phyloP scores from a whole-genome alignment of 1,139 yeast genomes.

The Nakaseomyces nivariensis region DNA sequence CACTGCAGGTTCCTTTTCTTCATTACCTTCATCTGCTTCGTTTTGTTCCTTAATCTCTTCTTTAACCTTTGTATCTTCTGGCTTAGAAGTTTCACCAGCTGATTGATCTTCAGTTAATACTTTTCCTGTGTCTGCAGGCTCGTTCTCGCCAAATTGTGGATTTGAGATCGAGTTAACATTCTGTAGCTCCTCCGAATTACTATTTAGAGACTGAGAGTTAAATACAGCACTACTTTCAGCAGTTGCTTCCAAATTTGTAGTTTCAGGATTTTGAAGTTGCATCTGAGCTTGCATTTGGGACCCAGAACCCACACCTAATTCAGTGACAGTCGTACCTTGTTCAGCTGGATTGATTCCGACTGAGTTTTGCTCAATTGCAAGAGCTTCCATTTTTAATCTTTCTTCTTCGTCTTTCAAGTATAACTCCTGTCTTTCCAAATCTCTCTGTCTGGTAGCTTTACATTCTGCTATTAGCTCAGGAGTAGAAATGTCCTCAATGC shows the following conservation, averaged over 20 bases:
- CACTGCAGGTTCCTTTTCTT: no score
- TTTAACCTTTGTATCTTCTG: background rate
- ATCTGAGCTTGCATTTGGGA: constrained; percentile 22
- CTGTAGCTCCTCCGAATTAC: no score
- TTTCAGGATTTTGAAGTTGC: background rate
- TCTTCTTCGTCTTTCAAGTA: constrained; percentile 32
- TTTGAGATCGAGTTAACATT: no score
- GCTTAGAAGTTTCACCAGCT: background rate
- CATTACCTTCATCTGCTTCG: background rate
- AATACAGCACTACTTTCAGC: background rate
- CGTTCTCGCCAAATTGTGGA: background rate
- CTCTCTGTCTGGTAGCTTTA: constrained; percentile 62
- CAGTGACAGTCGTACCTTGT: constrained; percentile 4
- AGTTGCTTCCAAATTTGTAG: background rate
- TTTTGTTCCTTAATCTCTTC: background rate
- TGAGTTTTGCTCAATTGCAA: background rate
- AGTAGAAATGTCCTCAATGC: constrained; percentile 76
- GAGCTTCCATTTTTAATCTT: background rate
- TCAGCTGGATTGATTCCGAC: background rate
- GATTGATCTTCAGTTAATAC: background rate
- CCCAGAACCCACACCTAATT: constrained; percentile 21
- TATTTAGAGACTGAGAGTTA: no score
- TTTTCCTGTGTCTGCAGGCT: background rate
- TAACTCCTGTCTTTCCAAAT: constrained; percentile 43
- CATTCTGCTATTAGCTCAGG: constrained; percentile 71